Base-by-base conservation (phyloP, 2,329 filamentous ascomycete genomes). In the Aureobasidium musti region DNA sequence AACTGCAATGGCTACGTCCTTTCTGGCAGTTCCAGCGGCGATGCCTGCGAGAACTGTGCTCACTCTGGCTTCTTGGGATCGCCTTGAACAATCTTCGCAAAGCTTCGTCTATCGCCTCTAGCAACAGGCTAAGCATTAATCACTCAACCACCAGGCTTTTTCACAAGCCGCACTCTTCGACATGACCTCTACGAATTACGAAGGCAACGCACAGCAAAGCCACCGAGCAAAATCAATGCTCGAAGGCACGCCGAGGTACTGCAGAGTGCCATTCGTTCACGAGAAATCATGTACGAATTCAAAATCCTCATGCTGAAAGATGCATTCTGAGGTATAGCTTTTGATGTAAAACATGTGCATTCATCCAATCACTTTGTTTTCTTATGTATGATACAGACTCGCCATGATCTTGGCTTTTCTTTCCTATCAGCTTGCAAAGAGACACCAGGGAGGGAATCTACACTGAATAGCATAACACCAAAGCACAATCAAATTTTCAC, bases 1-100 rank as follows among this genome's bases (percentile, higher is more conserved):
- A 73, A 76, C 65, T 77, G 75, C 69, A 73, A 75, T 52, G 75
- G 75, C 30, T 77, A 72, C 68, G 74, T 77, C 26, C 71, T 77
- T 59, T 74, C 74, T 19, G 53, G 53, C 45, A 74, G 75, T 23
- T 68, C 70, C 21, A 67, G 70, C 28, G 74, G 75, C 8, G 75
- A 77, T 67, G 72, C 75, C 17, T 77, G 75, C 54, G 75, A 77
- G 66, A 70, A 68, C 26, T 72, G 71, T 49, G 67, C 69, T 49
- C 64, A 59, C 54, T 66, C 66, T 21, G 68, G 68, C 17, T 69
- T 68, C 67, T 64, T 69, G 43, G 68, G 68, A 43, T 68, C 68
- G 11, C 68, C 68, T 63, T 69, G 68, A 69, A 61, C 56, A 53
- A 50, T 3, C n/a, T n/a, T 8, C 13, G 17, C 23, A 5, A 28